Percentiles rank a stretch among this genome's conserved stretches.
These are phyloP conservation scores for Mesembryanthemum crystallinum DNA, from an alignment of 148 eudicot species.

Conservation along the genomic window DNA sequence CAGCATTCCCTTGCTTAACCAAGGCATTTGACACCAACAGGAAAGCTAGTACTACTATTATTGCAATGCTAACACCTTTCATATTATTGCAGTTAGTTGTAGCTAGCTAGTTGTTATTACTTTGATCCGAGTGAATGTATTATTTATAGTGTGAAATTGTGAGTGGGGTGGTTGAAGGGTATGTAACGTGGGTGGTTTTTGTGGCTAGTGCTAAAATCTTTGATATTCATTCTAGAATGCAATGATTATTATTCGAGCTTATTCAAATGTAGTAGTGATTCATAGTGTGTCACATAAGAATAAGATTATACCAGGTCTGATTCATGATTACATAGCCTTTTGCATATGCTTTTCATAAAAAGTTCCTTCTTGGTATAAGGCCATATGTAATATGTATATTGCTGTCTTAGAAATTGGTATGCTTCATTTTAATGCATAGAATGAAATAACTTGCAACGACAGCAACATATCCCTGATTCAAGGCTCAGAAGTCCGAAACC, in stretches of 20 bases:
- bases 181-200: slow-evolving; percentile 14
- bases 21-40: slow-evolving; percentile 20
- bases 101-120: too few species aligned
- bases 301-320: background rate
- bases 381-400: too few species aligned
- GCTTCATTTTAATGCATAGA: too few species aligned
- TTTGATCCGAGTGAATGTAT: background rate
- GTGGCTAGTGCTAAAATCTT: slow-evolving; percentile 1
- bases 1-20: slow-evolving; percentile 27
- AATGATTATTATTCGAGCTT: slow-evolving; percentile 9
- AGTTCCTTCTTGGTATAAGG: too few species aligned
- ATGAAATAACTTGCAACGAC: too few species aligned
- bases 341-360: too few species aligned
- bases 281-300: background rate
- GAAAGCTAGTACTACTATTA: slow-evolving; percentile 7
- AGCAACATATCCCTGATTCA: too few species aligned
- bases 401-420: too few species aligned
- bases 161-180: slow-evolving; percentile 29
- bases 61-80: slow-evolving; percentile 10
- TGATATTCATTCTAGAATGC: background rate
- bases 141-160: slow-evolving; percentile 3
- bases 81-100: background rate
- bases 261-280: background rate
- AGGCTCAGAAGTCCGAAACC: too few species aligned
- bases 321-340: background rate